Evolutionary conservation across 192 early-diverging fungal genomes (phyloP).

Genomic region (Phlyctochytrium planicorne): DNA sequence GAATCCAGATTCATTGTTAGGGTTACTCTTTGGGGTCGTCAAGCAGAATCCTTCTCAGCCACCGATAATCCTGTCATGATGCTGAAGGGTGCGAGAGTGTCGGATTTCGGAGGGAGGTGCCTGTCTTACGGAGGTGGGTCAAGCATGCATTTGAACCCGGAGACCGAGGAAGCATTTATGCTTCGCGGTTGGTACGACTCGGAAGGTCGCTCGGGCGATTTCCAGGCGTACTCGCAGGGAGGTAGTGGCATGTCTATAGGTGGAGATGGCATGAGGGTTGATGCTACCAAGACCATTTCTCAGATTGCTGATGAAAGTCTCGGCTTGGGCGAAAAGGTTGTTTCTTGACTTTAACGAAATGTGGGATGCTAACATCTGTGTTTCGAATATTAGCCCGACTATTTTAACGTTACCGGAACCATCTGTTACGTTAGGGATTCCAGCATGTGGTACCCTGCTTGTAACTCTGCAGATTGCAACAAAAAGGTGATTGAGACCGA

Average conservation of each 20-base stretch:
- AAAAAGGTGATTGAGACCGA: conserved; percentile 80
- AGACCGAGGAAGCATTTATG: conserved; percentile 69
- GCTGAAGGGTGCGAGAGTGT: conserved; percentile 81
- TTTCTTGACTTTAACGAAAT: conserved; percentile 13
- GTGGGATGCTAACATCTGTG: neutral
- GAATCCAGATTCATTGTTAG: conserved; percentile 65
- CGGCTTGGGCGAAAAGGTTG: conserved; percentile 63
- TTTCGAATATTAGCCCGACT: conserved; percentile 56
- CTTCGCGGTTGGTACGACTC: conserved; percentile 72
- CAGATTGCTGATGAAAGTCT: conserved; percentile 69
- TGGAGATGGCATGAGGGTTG: conserved; percentile 23
- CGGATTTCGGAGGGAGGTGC: conserved; percentile 79
- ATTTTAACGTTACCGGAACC: conserved; percentile 68
- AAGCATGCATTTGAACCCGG: conserved; percentile 65
- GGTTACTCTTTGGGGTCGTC: conserved; percentile 84
- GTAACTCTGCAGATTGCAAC: conserved; percentile 73
- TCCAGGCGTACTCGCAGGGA: conserved; percentile 39
- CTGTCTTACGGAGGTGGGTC: conserved; percentile 52
- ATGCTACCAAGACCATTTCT: conserved; percentile 63
- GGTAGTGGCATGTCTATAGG: conserved; percentile 29
- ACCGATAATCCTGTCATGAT: conserved; percentile 64
- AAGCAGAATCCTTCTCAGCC: conserved; percentile 67
- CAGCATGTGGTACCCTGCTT: conserved; percentile 80
- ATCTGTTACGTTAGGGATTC: conserved; percentile 74
- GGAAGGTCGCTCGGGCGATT: conserved; percentile 31